Evolutionary conservation across 1,139 yeast genomes (phyloP).

Genomic region (Candida sanyaensis): DNA sequence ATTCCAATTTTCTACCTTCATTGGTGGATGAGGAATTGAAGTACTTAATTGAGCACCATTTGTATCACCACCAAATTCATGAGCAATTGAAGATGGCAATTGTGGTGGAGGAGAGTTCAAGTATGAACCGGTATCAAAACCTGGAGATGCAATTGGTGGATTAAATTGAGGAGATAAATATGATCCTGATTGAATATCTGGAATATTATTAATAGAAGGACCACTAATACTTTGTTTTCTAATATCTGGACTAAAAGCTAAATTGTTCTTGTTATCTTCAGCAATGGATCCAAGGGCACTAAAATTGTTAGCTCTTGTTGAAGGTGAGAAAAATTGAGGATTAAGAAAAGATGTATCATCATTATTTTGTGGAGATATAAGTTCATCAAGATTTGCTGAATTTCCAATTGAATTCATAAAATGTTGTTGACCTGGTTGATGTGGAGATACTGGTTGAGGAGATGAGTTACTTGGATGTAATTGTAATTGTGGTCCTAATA

Average conservation of each 20-base stretch:
- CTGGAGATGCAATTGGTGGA: constrained; percentile 25
- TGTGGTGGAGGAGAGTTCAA: constrained; percentile 37
- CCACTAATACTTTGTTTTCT: constrained; percentile 34
- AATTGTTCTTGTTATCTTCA: constrained; percentile 19
- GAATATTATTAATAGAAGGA: constrained; percentile 9
- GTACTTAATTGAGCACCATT: constrained; percentile 17
- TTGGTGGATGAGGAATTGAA: constrained; percentile 26
- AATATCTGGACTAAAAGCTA: constrained; percentile 33
- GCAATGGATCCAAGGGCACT: constrained; percentile 35
- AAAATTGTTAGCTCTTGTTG: constrained; percentile 25
- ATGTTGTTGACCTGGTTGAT: constrained; percentile 11
- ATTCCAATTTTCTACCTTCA: constrained; percentile 15
- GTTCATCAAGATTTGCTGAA: constrained; percentile 30
- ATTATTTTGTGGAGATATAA: constrained; percentile 34
- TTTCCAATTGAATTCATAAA: constrained; percentile 21
- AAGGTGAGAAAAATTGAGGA: constrained; percentile 47
- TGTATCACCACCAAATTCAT: neutral
- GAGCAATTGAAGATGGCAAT: constrained; percentile 8
- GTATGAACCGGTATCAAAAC: constrained; percentile 26
- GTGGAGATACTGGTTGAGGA: constrained; percentile 15
- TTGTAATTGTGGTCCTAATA: constrained; percentile 14
- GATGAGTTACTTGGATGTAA: constrained; percentile 15
- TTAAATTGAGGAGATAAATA: constrained; percentile 30
- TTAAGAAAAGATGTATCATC: constrained; percentile 27
- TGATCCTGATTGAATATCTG: constrained; percentile 23